Evolutionary conservation across 768 basidiomycete species (phyloP).

Genomic region (Pleurotus eryngii): DNA sequence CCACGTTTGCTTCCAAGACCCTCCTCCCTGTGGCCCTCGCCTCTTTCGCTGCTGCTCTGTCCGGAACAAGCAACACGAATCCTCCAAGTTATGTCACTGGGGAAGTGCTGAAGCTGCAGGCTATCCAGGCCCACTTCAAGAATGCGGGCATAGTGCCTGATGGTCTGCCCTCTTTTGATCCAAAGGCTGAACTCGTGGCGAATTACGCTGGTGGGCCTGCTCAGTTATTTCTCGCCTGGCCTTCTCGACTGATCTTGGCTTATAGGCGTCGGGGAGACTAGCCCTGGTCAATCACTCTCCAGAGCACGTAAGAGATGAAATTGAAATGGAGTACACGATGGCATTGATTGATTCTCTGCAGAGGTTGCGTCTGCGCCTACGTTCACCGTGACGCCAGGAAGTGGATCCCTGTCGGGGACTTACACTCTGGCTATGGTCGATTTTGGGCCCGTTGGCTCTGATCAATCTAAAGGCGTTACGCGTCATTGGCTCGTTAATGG

Average conservation of each 20-base stretch:
- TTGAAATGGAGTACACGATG: background rate
- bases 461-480: slow-evolving; percentile 56
- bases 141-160: slow-evolving; percentile 60
- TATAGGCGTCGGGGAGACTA: slow-evolving; percentile 41
- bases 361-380: slow-evolving; percentile 55
- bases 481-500: slow-evolving; percentile 82
- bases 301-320: slow-evolving; percentile 46
- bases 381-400: slow-evolving; percentile 48
- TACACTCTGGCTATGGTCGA: slow-evolving; percentile 78
- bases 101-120: slow-evolving; percentile 41
- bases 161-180: slow-evolving; percentile 55
- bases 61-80: background rate
- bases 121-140: slow-evolving; percentile 67
- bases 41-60: background rate
- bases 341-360: slow-evolving; percentile 21
- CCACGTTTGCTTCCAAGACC: too few species aligned
- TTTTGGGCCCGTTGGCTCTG: slow-evolving; percentile 62
- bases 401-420: slow-evolving; percentile 41
- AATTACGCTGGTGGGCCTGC: slow-evolving; percentile 36
- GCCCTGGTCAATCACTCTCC: slow-evolving; percentile 57
- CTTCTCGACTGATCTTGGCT: background rate
- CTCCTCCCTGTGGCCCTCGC: background rate
- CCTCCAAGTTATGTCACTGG: too few species aligned
- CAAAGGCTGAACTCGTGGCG: slow-evolving; percentile 51
- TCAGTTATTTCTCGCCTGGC: background rate